These are phyloP conservation scores for Ilex asprella DNA, from an alignment of 257 asterid species.

Conservation along the genomic window DNA sequence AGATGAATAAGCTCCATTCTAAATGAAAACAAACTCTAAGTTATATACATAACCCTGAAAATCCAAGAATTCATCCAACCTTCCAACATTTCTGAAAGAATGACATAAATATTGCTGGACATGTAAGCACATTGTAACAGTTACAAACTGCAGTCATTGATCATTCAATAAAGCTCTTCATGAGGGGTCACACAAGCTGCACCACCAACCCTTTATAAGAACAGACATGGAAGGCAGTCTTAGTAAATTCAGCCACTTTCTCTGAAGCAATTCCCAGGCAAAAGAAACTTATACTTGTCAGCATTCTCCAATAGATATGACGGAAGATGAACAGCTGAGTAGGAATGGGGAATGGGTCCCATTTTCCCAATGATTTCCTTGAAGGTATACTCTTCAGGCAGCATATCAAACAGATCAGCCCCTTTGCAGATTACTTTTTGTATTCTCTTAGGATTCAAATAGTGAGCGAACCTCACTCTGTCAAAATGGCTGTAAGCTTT, in stretches of 20 bases:
- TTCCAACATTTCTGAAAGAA: constrained; percentile 27
- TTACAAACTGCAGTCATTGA: constrained; percentile 38
- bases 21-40: constrained; percentile 1
- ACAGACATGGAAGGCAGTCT: background rate
- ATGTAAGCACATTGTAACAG: constrained; percentile 35
- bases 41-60: constrained; percentile 16
- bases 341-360: constrained; percentile 78
- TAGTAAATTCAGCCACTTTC: constrained; percentile 43
- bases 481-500: constrained; percentile 79
- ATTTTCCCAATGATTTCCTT: constrained; percentile 73
- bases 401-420: constrained; percentile 73
- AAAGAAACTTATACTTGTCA: constrained; percentile 47
- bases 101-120: constrained; percentile 27
- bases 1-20: constrained; percentile 14
- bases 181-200: constrained; percentile 24
- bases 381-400: constrained; percentile 80
- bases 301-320: constrained; percentile 76
- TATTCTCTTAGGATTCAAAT: constrained; percentile 60
- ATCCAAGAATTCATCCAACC: constrained; percentile 30
- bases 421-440: constrained; percentile 76
- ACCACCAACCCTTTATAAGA: constrained; percentile 33
- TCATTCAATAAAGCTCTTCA: constrained; percentile 27
- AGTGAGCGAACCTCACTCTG: constrained; percentile 66
- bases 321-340: constrained; percentile 79
- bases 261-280: constrained; percentile 78